Conservation (phyloP, 2,329 filamentous ascomycete genomes). For the Ceratocystis ficicola region DNA sequence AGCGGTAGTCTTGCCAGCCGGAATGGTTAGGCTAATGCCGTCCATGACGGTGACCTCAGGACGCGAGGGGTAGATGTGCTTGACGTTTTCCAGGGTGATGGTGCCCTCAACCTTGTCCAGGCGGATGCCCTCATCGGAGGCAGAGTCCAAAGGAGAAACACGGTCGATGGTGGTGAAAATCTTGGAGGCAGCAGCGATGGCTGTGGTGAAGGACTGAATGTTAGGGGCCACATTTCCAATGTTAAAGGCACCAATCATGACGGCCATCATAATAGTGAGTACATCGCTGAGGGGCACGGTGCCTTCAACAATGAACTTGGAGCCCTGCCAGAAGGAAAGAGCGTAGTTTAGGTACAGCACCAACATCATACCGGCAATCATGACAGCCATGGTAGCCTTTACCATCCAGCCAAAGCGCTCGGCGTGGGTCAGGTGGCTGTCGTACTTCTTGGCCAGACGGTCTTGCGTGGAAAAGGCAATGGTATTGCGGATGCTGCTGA, state of each 20-base stretch:
- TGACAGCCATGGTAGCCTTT: slow-evolving; percentile 59
- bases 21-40: slow-evolving; percentile 64
- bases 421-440: slow-evolving; percentile 58
- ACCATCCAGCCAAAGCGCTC: slow-evolving; percentile 64
- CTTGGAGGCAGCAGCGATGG: slow-evolving; percentile 72
- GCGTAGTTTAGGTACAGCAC: slow-evolving; percentile 80
- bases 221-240: slow-evolving; percentile 81
- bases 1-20: slow-evolving; percentile 83
- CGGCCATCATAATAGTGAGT: slow-evolving; percentile 74
- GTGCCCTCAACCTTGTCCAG: slow-evolving; percentile 62
- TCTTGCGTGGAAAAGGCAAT: slow-evolving; percentile 89
- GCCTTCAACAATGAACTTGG: slow-evolving; percentile 55
- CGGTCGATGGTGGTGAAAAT: slow-evolving; percentile 93
- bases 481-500: slow-evolving; percentile 85
- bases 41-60: slow-evolving; percentile 85
- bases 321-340: slow-evolving; percentile 80
- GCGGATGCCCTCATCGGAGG: slow-evolving; percentile 54
- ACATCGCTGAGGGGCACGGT: slow-evolving; percentile 57
- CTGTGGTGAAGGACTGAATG: slow-evolving; percentile 71
- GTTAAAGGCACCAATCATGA: slow-evolving; percentile 88
- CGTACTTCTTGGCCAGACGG: slow-evolving; percentile 78
- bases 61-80: slow-evolving; percentile 88
- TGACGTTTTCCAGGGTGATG: slow-evolving; percentile 70
- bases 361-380: slow-evolving; percentile 75
- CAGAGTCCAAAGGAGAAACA: slow-evolving; percentile 68